phyloP scores from a whole-genome alignment of 805 yeast genomes.

The Grigorovia transvaalensis region DNA sequence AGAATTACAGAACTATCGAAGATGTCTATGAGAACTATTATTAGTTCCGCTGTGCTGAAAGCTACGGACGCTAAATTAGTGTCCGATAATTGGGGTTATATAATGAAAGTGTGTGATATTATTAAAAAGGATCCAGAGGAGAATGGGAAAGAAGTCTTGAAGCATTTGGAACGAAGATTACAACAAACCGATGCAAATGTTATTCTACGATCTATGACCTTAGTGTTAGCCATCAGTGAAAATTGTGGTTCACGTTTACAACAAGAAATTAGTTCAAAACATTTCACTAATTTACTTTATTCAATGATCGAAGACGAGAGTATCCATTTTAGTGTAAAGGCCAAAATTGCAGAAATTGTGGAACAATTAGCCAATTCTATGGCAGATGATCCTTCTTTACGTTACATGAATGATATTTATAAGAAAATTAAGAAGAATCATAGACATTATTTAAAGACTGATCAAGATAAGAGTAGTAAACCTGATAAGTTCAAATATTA shows the following conservation, averaged over 20 bases:
- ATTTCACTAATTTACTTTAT: slow-evolving; percentile 39
- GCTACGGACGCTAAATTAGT: slow-evolving; percentile 59
- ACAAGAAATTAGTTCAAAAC: slow-evolving; percentile 48
- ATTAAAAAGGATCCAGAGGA: slow-evolving; percentile 54
- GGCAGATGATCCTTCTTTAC: slow-evolving; percentile 63
- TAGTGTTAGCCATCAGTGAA: slow-evolving; percentile 55
- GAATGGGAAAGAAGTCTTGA: slow-evolving; percentile 34
- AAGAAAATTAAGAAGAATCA: slow-evolving; percentile 35
- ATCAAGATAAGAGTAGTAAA: slow-evolving; percentile 5
- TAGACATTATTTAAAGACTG: slow-evolving; percentile 26
- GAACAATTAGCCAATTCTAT: slow-evolving; percentile 57
- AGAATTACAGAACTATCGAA: background rate
- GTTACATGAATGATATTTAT: slow-evolving; percentile 55
- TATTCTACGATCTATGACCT: slow-evolving; percentile 45
- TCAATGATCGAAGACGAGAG: slow-evolving; percentile 42
- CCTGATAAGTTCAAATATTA: background rate
- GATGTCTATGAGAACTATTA: slow-evolving; percentile 2
- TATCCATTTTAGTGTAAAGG: slow-evolving; percentile 60
- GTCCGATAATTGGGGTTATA: slow-evolving; percentile 57
- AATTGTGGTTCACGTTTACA: slow-evolving; percentile 67
- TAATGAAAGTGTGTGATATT: slow-evolving; percentile 56
- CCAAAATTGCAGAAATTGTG: slow-evolving; percentile 54
- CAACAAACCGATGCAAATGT: slow-evolving; percentile 52
- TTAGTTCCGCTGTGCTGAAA: slow-evolving; percentile 25
- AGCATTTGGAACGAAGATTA: slow-evolving; percentile 39